A percentile compares a stretch with the other conserved stretches of the same genome.
Evolutionary conservation across 192 early-diverging fungal species (phyloP).

Genomic region (Gryganskiella cystojenkinii): DNA sequence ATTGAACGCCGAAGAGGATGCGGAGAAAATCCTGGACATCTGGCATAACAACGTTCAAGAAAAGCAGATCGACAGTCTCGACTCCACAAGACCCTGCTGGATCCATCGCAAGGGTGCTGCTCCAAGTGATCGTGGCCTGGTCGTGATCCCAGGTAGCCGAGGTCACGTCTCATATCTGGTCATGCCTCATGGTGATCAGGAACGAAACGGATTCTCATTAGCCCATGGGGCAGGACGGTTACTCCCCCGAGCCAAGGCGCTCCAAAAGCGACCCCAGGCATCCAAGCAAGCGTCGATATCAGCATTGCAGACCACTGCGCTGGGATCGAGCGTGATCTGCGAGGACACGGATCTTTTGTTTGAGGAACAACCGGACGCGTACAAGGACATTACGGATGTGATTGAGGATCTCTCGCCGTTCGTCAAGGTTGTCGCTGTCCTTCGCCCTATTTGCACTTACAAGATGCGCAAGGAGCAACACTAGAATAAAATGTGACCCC

Average conservation of each 20-base stretch:
- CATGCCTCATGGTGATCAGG: conserved; percentile 54
- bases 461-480: conserved; percentile 58
- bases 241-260: conserved; percentile 58
- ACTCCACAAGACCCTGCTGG: conserved; percentile 35
- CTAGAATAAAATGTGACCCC: no score
- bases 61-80: conserved; percentile 28
- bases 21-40: conserved; percentile 60
- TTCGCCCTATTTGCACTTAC: conserved; percentile 68
- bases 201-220: conserved; percentile 61
- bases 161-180: conserved; percentile 69
- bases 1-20: conserved; percentile 44
- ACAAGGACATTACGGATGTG: conserved; percentile 68
- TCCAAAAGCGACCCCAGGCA: conserved; percentile 32
- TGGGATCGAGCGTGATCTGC: conserved; percentile 67
- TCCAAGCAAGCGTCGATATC: conserved; percentile 48
- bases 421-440: conserved; percentile 60
- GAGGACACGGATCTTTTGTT: conserved; percentile 63
- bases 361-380: conserved; percentile 69
- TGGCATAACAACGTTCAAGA: conserved; percentile 67
- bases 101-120: conserved; percentile 73
- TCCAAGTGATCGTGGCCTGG: conserved; percentile 59
- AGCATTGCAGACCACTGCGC: conserved; percentile 48
- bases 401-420: conserved; percentile 60
- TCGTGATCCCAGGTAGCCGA: conserved; percentile 69
- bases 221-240: conserved; percentile 70